Evolutionary conservation across 2,329 filamentous ascomycete species (phyloP).

Genomic region (Penicillium sp.): DNA sequence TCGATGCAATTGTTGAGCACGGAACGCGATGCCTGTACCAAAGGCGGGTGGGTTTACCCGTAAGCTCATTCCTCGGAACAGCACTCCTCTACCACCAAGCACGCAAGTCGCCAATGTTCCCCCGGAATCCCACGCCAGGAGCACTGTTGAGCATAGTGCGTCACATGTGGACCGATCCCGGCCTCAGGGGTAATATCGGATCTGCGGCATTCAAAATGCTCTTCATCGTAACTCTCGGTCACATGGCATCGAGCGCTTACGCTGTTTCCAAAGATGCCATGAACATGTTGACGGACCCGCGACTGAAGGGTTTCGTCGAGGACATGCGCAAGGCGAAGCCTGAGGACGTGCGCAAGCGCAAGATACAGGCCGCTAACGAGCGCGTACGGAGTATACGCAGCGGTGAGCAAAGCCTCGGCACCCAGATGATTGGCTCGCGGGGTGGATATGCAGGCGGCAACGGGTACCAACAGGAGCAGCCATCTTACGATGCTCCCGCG

Average conservation of each 20-base stretch:
- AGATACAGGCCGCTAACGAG: slow-evolving; percentile 11
- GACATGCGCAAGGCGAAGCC: slow-evolving; percentile 15
- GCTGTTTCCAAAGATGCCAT: slow-evolving; percentile 12
- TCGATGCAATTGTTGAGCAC: slow-evolving; percentile 26
- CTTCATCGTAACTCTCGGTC: slow-evolving; percentile 9
- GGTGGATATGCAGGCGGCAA: not conserved
- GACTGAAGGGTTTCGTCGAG: slow-evolving; percentile 18
- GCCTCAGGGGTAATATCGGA: not conserved
- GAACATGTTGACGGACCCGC: slow-evolving; percentile 16
- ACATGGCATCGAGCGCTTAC: slow-evolving; percentile 2
- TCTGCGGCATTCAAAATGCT: slow-evolving; percentile 11
- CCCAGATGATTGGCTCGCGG: not conserved
- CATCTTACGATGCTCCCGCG: not conserved
- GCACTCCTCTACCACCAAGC: slow-evolving; percentile 10
- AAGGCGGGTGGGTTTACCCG: slow-evolving; percentile 16
- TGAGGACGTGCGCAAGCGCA: slow-evolving; percentile 19
- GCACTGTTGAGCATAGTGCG: slow-evolving; percentile 6
- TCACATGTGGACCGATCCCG: not conserved
- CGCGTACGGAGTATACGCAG: not conserved
- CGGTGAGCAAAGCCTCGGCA: slow-evolving; percentile 3
- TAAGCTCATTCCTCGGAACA: slow-evolving; percentile 10
- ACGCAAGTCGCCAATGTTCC: slow-evolving; percentile 6
- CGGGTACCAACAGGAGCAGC: slow-evolving; percentile 4
- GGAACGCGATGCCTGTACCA: slow-evolving; percentile 18
- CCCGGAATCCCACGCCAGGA: slow-evolving; percentile 6